These are phyloP conservation scores for Verticillium nonalfalfae DNA, from an alignment of 2,329 filamentous ascomycete genomes.

Conservation along the genomic window DNA sequence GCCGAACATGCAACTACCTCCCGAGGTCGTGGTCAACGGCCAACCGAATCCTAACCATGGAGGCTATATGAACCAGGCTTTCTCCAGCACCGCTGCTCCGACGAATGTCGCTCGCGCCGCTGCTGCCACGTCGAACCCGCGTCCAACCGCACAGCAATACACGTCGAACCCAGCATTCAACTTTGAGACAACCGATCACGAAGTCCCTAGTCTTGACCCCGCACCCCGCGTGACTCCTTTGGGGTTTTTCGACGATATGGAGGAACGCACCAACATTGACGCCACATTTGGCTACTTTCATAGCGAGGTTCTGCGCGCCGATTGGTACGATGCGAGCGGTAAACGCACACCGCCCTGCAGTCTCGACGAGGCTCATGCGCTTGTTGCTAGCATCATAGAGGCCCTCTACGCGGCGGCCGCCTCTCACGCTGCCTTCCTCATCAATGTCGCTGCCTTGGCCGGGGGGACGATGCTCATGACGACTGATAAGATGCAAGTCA, in stretches of 20 bases:
- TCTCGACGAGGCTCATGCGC: conserved; percentile 46
- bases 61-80: not conserved
- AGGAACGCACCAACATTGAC: conserved; percentile 49
- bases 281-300: conserved; percentile 50
- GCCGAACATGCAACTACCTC: conserved; percentile 16
- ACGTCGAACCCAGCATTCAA: not conserved
- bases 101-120: conserved; percentile 10
- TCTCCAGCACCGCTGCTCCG: conserved; percentile 2
- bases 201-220: not conserved
- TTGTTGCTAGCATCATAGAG: conserved; percentile 48
- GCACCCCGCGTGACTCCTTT: not conserved
- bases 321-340: conserved; percentile 45
- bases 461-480: conserved; percentile 46
- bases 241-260: conserved; percentile 20
- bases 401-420: conserved; percentile 43
- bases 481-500: conserved; percentile 30
- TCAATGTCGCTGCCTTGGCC: conserved; percentile 51
- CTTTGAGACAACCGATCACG: not conserved
- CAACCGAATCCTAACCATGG: not conserved
- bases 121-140: not conserved
- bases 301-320: conserved; percentile 38
- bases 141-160: not conserved
- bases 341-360: conserved; percentile 32
- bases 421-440: conserved; percentile 49
- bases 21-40: conserved; percentile 47